A percentile compares a stretch with the other conserved stretches of the same genome.
These are phyloP conservation scores for Nicotiana tomentosiformis DNA, from an alignment of 257 asterid species.

Conservation along the genomic window DNA sequence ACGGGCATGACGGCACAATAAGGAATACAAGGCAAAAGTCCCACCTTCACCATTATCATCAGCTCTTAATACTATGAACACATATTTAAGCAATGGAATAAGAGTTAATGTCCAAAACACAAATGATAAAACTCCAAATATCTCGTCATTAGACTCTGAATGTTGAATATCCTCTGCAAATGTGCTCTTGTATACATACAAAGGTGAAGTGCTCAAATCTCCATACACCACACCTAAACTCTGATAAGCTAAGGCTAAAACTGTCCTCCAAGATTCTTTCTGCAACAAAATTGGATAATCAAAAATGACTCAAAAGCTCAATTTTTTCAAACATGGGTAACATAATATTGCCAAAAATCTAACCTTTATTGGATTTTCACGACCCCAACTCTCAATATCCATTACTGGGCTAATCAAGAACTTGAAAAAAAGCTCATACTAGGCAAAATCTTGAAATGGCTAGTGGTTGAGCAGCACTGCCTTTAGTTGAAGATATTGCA, in stretches of 20 bases:
- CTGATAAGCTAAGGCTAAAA: constrained; percentile 82
- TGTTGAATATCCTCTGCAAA: constrained; percentile 94
- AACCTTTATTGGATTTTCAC: constrained; percentile 56
- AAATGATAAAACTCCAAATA: constrained; percentile 78
- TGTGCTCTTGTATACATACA: constrained; percentile 93
- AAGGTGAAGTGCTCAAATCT: constrained; percentile 91
- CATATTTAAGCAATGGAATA: constrained; percentile 81
- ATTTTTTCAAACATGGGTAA: not conserved
- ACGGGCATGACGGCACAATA: constrained; percentile 82
- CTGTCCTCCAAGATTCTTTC: constrained; percentile 86
- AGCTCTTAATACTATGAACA: constrained; percentile 80
- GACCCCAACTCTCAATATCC: constrained; percentile 76
- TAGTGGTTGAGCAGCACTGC: constrained; percentile 2
- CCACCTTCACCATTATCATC: constrained; percentile 99
- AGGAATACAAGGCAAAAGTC: constrained; percentile 78
- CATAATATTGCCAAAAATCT: constrained; percentile 16
- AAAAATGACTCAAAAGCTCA: not conserved
- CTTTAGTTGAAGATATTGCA: constrained; percentile 1
- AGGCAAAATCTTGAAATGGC: constrained; percentile 16
- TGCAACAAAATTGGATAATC: constrained; percentile 21
- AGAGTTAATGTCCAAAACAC: constrained; percentile 90
- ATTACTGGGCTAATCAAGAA: constrained; percentile 43
- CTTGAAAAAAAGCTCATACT: constrained; percentile 38
- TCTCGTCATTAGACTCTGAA: constrained; percentile 86
- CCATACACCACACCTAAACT: constrained; percentile 96